phyloP scores from a whole-genome alignment of 2,329 filamentous ascomycete genomes.

The Penicillium sp. region DNA sequence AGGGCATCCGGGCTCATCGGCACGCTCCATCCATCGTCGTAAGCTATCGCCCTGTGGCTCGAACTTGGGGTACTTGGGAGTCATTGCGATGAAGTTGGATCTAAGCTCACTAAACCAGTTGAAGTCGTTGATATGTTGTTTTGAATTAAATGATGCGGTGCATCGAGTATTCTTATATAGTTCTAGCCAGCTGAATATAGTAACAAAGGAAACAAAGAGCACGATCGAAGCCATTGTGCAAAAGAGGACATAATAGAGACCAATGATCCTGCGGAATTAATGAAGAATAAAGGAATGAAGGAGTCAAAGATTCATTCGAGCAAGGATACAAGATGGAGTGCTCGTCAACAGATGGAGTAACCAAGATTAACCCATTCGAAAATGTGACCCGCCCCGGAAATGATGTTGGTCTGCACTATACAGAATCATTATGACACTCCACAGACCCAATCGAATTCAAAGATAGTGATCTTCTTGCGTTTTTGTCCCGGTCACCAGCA shows the following conservation, averaged over 20 bases:
- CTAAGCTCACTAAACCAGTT: no score
- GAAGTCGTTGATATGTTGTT: not conserved
- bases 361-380: not conserved
- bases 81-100: not conserved
- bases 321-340: not conserved
- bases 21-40: not conserved
- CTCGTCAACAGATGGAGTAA: not conserved
- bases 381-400: not conserved
- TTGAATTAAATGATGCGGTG: not conserved
- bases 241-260: not conserved
- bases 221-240: not conserved
- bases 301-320: not conserved
- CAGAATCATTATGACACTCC: not conserved
- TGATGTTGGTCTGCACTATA: not conserved
- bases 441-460: not conserved
- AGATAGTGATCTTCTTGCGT: not conserved
- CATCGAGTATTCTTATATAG: not conserved
- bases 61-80: not conserved
- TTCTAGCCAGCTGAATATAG: not conserved
- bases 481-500: not conserved
- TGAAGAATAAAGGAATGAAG: not conserved
- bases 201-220: not conserved
- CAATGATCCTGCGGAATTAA: not conserved
- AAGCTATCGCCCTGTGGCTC: not conserved
- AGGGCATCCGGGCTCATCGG: not conserved